Conservation (phyloP, 2,329 filamentous ascomycete genomes). For the Penicillium sp. region DNA sequence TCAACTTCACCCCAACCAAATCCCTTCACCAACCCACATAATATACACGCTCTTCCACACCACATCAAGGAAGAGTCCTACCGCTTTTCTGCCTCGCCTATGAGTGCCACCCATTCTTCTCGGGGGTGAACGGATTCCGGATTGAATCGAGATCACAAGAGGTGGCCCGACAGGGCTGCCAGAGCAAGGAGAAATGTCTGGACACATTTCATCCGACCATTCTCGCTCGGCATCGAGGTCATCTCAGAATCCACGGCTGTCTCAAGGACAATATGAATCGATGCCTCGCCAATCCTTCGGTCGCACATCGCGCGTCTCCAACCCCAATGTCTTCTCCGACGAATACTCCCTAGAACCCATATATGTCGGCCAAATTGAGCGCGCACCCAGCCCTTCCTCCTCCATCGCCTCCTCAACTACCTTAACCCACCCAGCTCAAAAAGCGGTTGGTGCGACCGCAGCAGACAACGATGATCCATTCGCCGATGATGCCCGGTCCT, state of each 20-base stretch:
- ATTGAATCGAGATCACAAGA: slow-evolving; percentile 29
- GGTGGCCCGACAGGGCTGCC: slow-evolving; percentile 41
- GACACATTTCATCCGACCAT: slow-evolving; percentile 38
- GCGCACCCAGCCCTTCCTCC: slow-evolving; percentile 33
- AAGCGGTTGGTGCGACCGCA: slow-evolving; percentile 22
- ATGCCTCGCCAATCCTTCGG: slow-evolving; percentile 32
- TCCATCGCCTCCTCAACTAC: slow-evolving; percentile 37
- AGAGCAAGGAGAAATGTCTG: slow-evolving; percentile 39
- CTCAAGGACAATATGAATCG: slow-evolving; percentile 27
- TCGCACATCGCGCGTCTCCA: slow-evolving; percentile 34
- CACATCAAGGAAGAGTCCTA: neutral
- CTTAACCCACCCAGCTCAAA: slow-evolving; percentile 27
- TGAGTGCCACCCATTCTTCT: slow-evolving; percentile 15
- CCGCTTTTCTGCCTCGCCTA: slow-evolving; percentile 9
- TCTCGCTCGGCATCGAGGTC: slow-evolving; percentile 37
- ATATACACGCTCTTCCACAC: neutral
- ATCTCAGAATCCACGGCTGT: slow-evolving; percentile 27
- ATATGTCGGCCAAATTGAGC: slow-evolving; percentile 34
- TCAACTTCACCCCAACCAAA: neutral
- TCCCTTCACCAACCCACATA: neutral
- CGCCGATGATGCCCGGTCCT: slow-evolving; percentile 35
- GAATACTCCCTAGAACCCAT: slow-evolving; percentile 48
- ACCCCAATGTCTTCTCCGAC: slow-evolving; percentile 51
- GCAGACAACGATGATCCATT: slow-evolving; percentile 36
- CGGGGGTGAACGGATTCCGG: slow-evolving; percentile 21